Evolutionary conservation across 768 basidiomycete species (phyloP), one percentile per base, ranked within the genome.

Genomic region (Xerocomellus dryophilus): DNA sequence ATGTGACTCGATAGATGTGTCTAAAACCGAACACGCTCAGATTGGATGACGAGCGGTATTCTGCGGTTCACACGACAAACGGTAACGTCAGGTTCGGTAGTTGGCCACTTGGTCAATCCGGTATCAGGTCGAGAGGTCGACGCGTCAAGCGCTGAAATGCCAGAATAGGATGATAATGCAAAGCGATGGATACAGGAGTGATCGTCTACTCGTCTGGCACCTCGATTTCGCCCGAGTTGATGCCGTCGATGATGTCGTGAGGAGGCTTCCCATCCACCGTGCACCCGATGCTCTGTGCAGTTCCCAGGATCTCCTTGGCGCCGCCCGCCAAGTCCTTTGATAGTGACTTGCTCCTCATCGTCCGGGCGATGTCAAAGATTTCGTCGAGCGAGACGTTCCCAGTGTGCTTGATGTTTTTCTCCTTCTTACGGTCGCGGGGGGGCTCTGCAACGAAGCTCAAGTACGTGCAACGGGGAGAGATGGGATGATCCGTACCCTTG

Each of bases 331-430:
- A 80, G 61, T 87, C 85, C 81, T 95, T 98, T 62, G 95, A 89
- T 55, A 98, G 78, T 8, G 94, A 97, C 76, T 98, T 98, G 75
- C 77, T 76, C 75, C 82, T 88, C 94, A 99, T 96, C 59, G 85
- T 96, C 73, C 97, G 90, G 61, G 96, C 95, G 73, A 98, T 95
- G 61, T 93, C 88, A 70, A 90, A 74, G 68, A 99, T 93, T 73
- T 97, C 93, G 67, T 96, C 93, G 52, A 98, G 80, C 52, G 93
- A 68, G 61, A 99, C 81, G 79, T 98, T 98, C 56, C 97, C 97
- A 58, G 76, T 75, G 82, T 98, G 97, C 76, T 98, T 98, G 80
- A 99, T 97, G 83, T 98, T 99, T 83, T 99, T 99, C 84, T 99
- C 96, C 86, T 99, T 99, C 78, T 99, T 99, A 61, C 97, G 88